Evolutionary conservation across 345 rosid species (phyloP).

Genomic region (Gossypium stocksii): DNA sequence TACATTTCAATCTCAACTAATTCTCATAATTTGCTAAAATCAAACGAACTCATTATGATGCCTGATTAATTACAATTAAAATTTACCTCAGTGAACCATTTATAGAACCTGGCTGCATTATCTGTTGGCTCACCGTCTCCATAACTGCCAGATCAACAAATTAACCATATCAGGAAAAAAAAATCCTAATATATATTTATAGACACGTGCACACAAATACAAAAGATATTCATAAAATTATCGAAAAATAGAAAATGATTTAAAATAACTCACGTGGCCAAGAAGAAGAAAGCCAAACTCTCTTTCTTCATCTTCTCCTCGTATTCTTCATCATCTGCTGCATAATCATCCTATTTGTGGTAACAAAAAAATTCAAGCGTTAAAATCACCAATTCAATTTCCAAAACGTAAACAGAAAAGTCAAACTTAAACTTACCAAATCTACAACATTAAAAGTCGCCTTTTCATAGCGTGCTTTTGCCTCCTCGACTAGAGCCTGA

Average conservation of each 20-base stretch:
- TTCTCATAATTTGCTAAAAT: conserved; percentile 16
- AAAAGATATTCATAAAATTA: background rate
- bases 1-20: background rate
- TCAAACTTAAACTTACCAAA: conserved; percentile 45
- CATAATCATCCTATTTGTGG: conserved; percentile 76
- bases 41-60: background rate
- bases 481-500: conserved; percentile 77
- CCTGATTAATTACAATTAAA: conserved; percentile 9
- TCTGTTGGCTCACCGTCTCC: conserved; percentile 99
- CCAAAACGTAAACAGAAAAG: background rate
- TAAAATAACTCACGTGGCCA: conserved; percentile 76
- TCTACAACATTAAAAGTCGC: conserved; percentile 72
- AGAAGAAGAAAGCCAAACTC: conserved; percentile 67
- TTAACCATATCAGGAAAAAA: conserved; percentile 15
- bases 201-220: background rate
- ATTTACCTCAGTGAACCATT: conserved; percentile 93
- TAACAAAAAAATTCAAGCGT: background rate
- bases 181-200: too few species aligned
- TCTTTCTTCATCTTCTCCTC: conserved; percentile 89
- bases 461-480: conserved; percentile 78
- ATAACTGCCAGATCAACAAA: conserved; percentile 42
- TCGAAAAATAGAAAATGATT: background rate
- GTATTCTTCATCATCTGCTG: conserved; percentile 90
- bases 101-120: conserved; percentile 96
- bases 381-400: background rate